These are phyloP conservation scores for Wickerhamomyces strasburgensis DNA, from an alignment of 805 yeast species.

Conservation along the genomic window DNA sequence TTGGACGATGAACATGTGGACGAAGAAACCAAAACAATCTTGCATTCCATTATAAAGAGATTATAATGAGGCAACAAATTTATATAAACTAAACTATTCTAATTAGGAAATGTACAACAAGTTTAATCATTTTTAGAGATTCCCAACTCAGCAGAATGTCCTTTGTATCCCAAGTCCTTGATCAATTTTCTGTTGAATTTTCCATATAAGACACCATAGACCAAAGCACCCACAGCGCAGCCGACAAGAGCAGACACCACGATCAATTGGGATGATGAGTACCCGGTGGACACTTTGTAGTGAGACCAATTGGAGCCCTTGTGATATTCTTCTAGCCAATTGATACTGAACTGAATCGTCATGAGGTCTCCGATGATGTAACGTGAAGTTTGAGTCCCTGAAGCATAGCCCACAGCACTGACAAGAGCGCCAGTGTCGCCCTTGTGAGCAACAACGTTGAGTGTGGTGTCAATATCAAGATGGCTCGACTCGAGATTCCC, in stretches of 20 bases:
- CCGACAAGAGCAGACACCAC: constrained; percentile 4
- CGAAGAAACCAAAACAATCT: constrained; percentile 18
- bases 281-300: constrained; percentile 10
- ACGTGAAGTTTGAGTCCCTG: constrained; percentile 50
- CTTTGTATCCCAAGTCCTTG: constrained; percentile 18
- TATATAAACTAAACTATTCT: too few species aligned
- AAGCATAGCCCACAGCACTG: constrained; percentile 49
- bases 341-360: constrained; percentile 50
- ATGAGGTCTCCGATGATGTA: constrained; percentile 62
- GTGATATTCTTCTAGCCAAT: constrained; percentile 41
- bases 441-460: constrained; percentile 48
- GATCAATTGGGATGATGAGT: constrained; percentile 1
- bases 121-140: constrained; percentile 18
- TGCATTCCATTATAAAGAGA: constrained; percentile 23
- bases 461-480: constrained; percentile 54
- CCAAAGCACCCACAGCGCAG: constrained; percentile 6
- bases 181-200: constrained; percentile 16
- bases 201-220: constrained; percentile 14
- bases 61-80: too few species aligned
- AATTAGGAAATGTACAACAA: too few species aligned
- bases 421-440: constrained; percentile 34
- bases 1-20: constrained; percentile 24
- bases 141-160: constrained; percentile 17
- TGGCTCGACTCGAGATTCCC: constrained; percentile 66
- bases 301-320: constrained; percentile 5